Percentiles rank a stretch among this genome's conserved stretches.
These are phyloP conservation scores for Alternaria alternata DNA, from an alignment of 2,329 filamentous ascomycete genomes.

Conservation along the genomic window DNA sequence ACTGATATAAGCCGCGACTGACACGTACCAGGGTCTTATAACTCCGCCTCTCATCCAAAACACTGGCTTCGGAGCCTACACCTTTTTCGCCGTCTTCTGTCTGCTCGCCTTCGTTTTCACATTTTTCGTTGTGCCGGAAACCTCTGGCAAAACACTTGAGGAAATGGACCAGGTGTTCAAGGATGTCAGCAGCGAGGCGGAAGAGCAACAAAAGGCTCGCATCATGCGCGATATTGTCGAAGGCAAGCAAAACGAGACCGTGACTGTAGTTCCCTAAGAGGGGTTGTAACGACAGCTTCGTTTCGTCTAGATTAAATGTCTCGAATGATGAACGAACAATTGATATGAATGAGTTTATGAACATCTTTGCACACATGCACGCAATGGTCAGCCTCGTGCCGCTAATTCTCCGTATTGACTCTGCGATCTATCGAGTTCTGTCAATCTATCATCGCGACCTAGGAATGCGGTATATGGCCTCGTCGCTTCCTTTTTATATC, in stretches of 20 bases:
- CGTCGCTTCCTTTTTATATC: background rate
- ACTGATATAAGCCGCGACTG: conserved; percentile 46
- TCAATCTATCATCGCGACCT: background rate
- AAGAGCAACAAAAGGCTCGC: conserved; percentile 42
- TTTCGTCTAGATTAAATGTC: background rate
- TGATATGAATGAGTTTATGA: background rate
- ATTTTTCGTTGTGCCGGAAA: conserved; percentile 48
- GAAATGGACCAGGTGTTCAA: conserved; percentile 51
- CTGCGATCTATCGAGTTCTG: background rate
- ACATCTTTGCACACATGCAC: background rate
- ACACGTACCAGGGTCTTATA: conserved; percentile 63
- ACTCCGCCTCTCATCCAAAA: conserved; percentile 70
- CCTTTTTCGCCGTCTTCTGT: conserved; percentile 51
- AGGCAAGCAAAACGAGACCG: conserved; percentile 15
- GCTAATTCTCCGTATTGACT: background rate
- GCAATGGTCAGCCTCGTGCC: background rate
- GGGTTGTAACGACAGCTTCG: background rate
- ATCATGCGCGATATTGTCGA: conserved; percentile 44
- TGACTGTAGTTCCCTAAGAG: background rate
- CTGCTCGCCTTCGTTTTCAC: conserved; percentile 46
- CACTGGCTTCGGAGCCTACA: conserved; percentile 57
- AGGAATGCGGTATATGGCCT: background rate
- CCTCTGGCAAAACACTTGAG: conserved; percentile 45
- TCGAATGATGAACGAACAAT: background rate
- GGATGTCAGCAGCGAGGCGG: conserved; percentile 47